Conservation (phyloP, 768 basidiomycete species). For the Gymnopilus dilepis region DNA sequence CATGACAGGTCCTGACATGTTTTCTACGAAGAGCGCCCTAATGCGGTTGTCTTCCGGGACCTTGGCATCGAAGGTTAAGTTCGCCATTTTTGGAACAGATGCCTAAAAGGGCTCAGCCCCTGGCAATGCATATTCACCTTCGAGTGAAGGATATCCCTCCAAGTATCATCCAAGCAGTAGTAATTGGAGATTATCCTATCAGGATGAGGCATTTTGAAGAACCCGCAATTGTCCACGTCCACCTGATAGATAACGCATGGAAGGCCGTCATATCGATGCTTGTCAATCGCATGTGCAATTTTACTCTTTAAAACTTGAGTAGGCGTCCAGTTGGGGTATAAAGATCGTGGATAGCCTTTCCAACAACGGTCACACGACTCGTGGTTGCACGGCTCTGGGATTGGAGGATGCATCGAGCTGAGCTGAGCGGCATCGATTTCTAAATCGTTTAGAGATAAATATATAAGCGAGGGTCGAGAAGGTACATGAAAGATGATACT, state of each 20-base stretch:
- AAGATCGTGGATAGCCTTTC: slow-evolving; percentile 14
- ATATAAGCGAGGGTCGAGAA: too few relatives aligned
- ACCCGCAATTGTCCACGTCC: slow-evolving; percentile 44
- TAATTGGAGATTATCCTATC: slow-evolving; percentile 27
- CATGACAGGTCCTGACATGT: slow-evolving; percentile 55
- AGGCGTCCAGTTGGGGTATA: slow-evolving; percentile 19
- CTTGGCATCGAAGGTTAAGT: slow-evolving; percentile 22
- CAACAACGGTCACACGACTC: slow-evolving; percentile 11
- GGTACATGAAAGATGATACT: not conserved
- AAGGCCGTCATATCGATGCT: slow-evolving; percentile 30
- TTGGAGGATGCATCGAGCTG: slow-evolving; percentile 7
- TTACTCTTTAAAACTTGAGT: slow-evolving; percentile 14
- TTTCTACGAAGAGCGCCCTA: slow-evolving; percentile 57
- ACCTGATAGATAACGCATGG: slow-evolving; percentile 43
- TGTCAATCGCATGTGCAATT: not conserved
- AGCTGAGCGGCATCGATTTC: slow-evolving; percentile 11
- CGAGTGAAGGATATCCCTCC: slow-evolving; percentile 40
- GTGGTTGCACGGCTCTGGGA: slow-evolving; percentile 13
- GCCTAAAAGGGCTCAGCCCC: too few relatives aligned
- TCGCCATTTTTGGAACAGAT: not conserved
- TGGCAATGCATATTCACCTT: too few relatives aligned
- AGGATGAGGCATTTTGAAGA: slow-evolving; percentile 37
- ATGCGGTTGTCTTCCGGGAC: slow-evolving; percentile 45
- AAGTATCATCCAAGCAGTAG: slow-evolving; percentile 35
- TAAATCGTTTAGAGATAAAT: not conserved